A percentile compares a stretch with the other conserved stretches of the same genome.
Conservation (phyloP, 2,329 filamentous ascomycete genomes). For the Lithohypha guttulata region DNA sequence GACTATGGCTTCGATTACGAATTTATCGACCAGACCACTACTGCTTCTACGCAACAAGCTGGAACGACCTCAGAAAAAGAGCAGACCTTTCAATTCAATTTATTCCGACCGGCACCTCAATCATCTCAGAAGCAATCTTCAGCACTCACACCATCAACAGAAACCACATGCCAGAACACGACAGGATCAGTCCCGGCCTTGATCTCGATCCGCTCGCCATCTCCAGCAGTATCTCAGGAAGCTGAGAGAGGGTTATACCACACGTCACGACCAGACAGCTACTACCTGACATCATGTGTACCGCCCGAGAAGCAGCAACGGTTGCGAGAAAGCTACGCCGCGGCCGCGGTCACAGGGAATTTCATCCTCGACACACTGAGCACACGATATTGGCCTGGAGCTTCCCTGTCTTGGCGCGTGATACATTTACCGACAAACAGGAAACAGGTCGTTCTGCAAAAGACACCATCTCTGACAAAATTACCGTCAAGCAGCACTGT, state of each 20-base stretch:
- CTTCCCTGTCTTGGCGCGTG: slow-evolving; percentile 16
- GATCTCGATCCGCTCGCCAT: slow-evolving; percentile 13
- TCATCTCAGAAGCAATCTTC: background rate
- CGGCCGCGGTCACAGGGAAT: slow-evolving; percentile 12
- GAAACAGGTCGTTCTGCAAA: slow-evolving; percentile 7
- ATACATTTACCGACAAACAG: slow-evolving; percentile 8
- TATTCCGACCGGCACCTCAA: too few relatives aligned
- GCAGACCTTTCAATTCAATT: slow-evolving; percentile 17
- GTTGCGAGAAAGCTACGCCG: slow-evolving; percentile 11
- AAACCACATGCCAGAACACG: background rate
- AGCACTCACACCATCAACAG: background rate
- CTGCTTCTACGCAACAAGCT: background rate
- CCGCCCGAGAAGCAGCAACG: slow-evolving; percentile 3
- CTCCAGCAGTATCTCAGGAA: slow-evolving; percentile 10
- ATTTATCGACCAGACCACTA: slow-evolving; percentile 12
- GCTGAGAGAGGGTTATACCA: slow-evolving; percentile 11
- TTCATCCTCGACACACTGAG: slow-evolving; percentile 10
- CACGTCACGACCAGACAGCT: slow-evolving; percentile 9
- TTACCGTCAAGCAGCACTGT: background rate
- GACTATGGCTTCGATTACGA: slow-evolving; percentile 21
- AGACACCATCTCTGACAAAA: background rate
- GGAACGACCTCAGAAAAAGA: slow-evolving; percentile 9
- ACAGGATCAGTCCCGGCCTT: background rate
- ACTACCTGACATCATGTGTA: slow-evolving; percentile 17
- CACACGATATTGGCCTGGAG: slow-evolving; percentile 17